Base-by-base conservation (phyloP, 1,139 yeast genomes). In the Sugiyamaella paludigena region DNA sequence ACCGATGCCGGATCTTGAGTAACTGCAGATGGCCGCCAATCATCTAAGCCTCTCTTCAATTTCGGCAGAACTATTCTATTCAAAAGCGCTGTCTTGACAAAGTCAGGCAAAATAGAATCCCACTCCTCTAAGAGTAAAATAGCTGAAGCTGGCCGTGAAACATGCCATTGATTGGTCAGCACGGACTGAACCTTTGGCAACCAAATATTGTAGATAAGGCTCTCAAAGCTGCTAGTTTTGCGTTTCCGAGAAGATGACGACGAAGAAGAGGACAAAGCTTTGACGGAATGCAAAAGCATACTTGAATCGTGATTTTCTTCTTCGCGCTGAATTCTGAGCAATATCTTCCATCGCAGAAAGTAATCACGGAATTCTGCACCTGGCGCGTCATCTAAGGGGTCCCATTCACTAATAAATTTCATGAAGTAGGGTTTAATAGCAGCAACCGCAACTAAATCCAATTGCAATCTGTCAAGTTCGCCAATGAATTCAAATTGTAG, bases 41-140 rank as follows among this genome's bases (percentile, higher is more conserved):
- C 52, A 10, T 61, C 52, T 2, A 79, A 59, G 0, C 64, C 65
- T 1, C 55, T 40, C 0, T 59, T 40, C 7, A 80, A 58, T 28
- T 66, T 69, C 0, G 81, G 79, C 0, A 66, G 48, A 1, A 77
- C 55, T 2, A 65, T 56, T 8, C 58, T 59, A 7, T 54, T 44
- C 11, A 71, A 55, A 11, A 72, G 54, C 16, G 62, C 57, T 4
- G 67, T 59, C 12, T 69, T 53, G 6, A 75, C 55, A 15, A 57
- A 55, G 0, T 57, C 58, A 2, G 75, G 73, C 2, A 79, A 49
- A 0, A 77, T 53, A 0, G 64, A 63, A 35, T 67, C 68, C 73
- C 79, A 77, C 33, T 75, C 77, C 29, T 78, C 71, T 2, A 69
- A 49, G 11, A 69, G 46, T 3, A 59, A 44, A 7, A 68, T 49